These are phyloP conservation scores for Excoecaria cochinchinensis DNA, from an alignment of 345 rosid species.

Conservation along the genomic window DNA sequence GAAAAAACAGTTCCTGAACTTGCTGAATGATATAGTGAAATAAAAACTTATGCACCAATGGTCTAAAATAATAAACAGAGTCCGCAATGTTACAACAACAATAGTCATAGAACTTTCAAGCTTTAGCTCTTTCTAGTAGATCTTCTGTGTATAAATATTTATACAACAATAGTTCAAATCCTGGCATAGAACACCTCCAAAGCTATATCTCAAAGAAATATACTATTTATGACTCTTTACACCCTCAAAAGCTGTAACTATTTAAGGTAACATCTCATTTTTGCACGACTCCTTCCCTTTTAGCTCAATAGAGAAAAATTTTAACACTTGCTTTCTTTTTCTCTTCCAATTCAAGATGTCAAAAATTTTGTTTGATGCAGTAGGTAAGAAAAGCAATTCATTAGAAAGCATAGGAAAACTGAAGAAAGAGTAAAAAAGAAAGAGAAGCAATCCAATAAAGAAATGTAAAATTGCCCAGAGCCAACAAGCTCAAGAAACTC, in stretches of 20 bases:
- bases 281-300: too few species aligned
- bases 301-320: too few species aligned
- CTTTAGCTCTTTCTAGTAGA: not conserved
- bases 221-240: too few species aligned
- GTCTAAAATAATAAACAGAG: not conserved
- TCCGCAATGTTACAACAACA: not conserved
- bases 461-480: not conserved
- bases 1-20: not conserved
- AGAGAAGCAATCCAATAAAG: not conserved
- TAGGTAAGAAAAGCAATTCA: not conserved
- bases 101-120: not conserved
- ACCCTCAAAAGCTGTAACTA: too few species aligned
- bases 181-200: not conserved
- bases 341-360: not conserved
- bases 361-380: not conserved
- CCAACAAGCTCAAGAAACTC: not conserved
- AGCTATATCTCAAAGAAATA: too few species aligned
- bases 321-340: too few species aligned
- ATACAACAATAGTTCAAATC: not conserved
- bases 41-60: not conserved
- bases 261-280: too few species aligned
- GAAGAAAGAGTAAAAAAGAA: not conserved
- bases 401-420: not conserved
- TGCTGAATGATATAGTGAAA: not conserved
- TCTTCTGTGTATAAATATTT: not conserved